These are phyloP conservation scores for Puccinia coronata DNA, from an alignment of 1,284 basidiomycete species.

Conservation along the genomic window DNA sequence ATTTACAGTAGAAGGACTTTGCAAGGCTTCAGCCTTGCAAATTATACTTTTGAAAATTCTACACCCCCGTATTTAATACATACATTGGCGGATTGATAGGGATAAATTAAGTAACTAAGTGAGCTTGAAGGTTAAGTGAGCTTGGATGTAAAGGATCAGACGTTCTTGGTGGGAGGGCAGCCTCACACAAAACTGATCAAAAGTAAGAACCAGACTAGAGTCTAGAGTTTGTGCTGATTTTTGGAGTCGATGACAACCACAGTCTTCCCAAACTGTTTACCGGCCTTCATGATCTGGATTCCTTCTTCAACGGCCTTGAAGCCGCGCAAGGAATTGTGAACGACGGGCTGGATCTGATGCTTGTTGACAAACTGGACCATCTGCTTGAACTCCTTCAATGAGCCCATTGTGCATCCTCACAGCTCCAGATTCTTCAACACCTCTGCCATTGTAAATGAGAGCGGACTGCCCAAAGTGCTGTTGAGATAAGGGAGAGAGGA, in stretches of 20 bases:
- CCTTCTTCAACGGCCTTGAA: constrained; percentile 37
- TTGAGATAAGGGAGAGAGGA: background rate
- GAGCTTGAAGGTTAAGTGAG: too few species aligned
- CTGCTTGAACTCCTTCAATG: constrained; percentile 36
- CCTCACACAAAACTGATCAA: too few species aligned
- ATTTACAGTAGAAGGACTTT: too few species aligned
- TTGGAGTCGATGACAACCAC: constrained; percentile 21
- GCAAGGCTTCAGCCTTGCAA: too few species aligned
- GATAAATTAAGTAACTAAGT: too few species aligned
- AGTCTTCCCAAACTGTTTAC: constrained; percentile 41
- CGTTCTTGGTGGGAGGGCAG: too few species aligned
- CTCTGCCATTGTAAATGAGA: constrained; percentile 39
- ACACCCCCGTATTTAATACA: too few species aligned
- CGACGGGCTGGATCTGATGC: constrained; percentile 28
- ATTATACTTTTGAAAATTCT: too few species aligned
- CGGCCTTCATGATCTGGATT: constrained; percentile 34
- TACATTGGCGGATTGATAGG: too few species aligned
- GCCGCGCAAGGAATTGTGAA: constrained; percentile 3
- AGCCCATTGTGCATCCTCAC: constrained; percentile 29
- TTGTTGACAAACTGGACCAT: constrained; percentile 38
- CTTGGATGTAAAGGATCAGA: too few species aligned
- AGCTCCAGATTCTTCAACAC: constrained; percentile 38
- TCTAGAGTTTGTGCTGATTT: constrained; percentile 4
- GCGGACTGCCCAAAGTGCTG: constrained; percentile 19
- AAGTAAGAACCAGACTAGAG: too few species aligned